Evolutionary conservation across 2,329 filamentous ascomycete genomes (phyloP).

Genomic region (Cyphellophora attinorum): DNA sequence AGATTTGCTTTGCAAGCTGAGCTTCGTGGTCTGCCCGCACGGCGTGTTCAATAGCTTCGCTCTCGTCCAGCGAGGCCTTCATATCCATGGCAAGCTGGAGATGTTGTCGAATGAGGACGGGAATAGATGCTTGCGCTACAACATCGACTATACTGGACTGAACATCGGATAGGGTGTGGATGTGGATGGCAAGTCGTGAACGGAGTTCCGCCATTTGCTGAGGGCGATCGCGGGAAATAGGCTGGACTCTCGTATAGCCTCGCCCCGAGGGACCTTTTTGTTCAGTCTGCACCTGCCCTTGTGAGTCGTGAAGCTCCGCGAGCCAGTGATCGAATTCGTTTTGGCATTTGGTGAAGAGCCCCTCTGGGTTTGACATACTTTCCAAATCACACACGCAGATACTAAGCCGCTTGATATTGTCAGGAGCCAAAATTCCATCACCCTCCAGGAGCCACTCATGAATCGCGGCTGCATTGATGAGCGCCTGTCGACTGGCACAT

Average conservation of each 20-base stretch:
- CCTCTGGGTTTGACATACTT: not conserved
- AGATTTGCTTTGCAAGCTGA: not conserved
- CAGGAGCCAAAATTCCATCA: not conserved
- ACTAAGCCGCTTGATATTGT: not conserved
- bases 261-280: not conserved
- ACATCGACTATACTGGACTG: not conserved
- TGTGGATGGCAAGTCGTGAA: not conserved
- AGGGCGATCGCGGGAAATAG: not conserved
- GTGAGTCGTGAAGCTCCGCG: not conserved
- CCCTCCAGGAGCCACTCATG: slow-evolving; percentile 5
- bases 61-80: not conserved
- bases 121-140: not conserved
- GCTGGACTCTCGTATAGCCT: not conserved
- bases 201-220: not conserved
- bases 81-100: not conserved
- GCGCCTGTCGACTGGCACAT: slow-evolving; percentile 26
- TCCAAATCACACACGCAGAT: not conserved
- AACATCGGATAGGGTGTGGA: not conserved
- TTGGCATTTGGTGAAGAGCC: not conserved
- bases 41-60: not conserved
- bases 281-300: slow-evolving; percentile 2
- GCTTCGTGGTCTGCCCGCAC: not conserved
- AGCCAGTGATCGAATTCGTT: slow-evolving; percentile 4
- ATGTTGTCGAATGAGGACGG: not conserved
- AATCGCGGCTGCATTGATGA: slow-evolving; percentile 22